A percentile compares a stretch with the other conserved stretches of the same genome.
phyloP scores from a whole-genome alignment of 2,329 filamentous ascomycete species.

The Penicillium brasilianum region DNA sequence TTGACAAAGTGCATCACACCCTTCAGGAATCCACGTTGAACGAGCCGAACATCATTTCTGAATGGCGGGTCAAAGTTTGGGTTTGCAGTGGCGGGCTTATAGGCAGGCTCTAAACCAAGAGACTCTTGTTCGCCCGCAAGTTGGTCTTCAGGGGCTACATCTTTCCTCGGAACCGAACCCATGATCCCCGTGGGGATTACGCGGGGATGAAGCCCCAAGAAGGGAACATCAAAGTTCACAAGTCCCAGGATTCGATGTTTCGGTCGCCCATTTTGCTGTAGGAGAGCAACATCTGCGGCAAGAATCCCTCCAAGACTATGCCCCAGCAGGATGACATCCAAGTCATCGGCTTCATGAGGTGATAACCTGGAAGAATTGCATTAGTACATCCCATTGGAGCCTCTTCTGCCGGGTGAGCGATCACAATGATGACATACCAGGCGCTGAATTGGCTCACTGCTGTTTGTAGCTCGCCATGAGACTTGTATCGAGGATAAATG shows the following conservation, averaged over 20 bases:
- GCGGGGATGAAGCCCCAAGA: slow-evolving; percentile 86
- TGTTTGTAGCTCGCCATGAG: slow-evolving; percentile 57
- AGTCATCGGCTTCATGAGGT: slow-evolving; percentile 73
- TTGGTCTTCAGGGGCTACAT: slow-evolving; percentile 24
- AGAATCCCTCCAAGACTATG: slow-evolving; percentile 91
- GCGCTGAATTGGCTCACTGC: slow-evolving; percentile 81
- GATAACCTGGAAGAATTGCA: slow-evolving; percentile 59
- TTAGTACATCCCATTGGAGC: background rate
- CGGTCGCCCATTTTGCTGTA: slow-evolving; percentile 39
- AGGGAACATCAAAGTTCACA: slow-evolving; percentile 83
- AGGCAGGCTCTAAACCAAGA: slow-evolving; percentile 25
- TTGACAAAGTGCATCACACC: slow-evolving; percentile 75
- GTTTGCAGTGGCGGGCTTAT: slow-evolving; percentile 34
- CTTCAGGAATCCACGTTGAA: slow-evolving; percentile 68
- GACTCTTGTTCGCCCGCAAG: slow-evolving; percentile 27
- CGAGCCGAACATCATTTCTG: slow-evolving; percentile 72
- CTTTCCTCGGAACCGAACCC: slow-evolving; percentile 66
- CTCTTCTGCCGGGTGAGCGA: background rate
- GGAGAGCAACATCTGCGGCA: slow-evolving; percentile 76
- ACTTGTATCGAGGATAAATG: slow-evolving; percentile 54
- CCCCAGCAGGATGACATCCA: slow-evolving; percentile 81
- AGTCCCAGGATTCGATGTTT: slow-evolving; percentile 79
- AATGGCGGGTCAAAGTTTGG: slow-evolving; percentile 78
- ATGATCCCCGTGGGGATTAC: slow-evolving; percentile 81
- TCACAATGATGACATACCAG: slow-evolving; percentile 62